Conservation (phyloP, 495 filamentous ascomycete genomes). For the Neurospora discreta region DNA sequence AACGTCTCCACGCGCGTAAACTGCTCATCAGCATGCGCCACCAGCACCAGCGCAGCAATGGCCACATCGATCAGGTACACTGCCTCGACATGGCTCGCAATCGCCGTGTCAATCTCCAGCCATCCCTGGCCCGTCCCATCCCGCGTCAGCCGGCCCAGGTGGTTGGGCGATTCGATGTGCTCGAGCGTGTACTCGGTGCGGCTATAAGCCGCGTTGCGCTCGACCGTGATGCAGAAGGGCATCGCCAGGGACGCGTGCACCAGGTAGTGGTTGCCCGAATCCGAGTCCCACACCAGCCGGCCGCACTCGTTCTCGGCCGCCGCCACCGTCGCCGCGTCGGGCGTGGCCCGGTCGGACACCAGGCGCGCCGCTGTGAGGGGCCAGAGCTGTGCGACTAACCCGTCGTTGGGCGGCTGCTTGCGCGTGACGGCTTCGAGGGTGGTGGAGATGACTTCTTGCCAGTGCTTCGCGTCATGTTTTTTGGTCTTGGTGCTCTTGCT, state of each 20-base stretch:
- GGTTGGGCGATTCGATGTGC: conserved; percentile 44
- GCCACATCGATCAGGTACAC: conserved; percentile 69
- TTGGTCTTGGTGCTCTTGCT: conserved; percentile 8
- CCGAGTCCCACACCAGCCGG: conserved; percentile 57
- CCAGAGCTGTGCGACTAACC: conserved; percentile 63
- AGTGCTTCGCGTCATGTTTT: conserved; percentile 27
- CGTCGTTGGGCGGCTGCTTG: conserved; percentile 50
- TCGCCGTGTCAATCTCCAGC: conserved; percentile 41
- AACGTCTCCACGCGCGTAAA: conserved; percentile 35
- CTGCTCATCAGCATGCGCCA: conserved; percentile 52
- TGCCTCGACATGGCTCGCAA: conserved; percentile 41
- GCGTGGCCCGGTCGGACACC: conserved; percentile 51
- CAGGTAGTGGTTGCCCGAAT: conserved; percentile 53
- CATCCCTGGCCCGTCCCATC: conserved; percentile 42
- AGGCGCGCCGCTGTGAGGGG: conserved; percentile 59
- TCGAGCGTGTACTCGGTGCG: conserved; percentile 51
- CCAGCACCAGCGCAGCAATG: conserved; percentile 55
- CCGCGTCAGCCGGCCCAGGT: conserved; percentile 37
- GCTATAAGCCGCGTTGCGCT: conserved; percentile 40
- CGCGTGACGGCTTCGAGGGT: conserved; percentile 47
- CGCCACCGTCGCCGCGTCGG: conserved; percentile 46
- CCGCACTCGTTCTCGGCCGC: conserved; percentile 64
- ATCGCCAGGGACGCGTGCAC: conserved; percentile 57
- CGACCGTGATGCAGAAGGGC: conserved; percentile 43
- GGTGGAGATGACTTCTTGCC: conserved; percentile 47